Evolutionary conservation across 2,329 filamentous ascomycete genomes (phyloP).

Genomic region (Xylaria sp.): DNA sequence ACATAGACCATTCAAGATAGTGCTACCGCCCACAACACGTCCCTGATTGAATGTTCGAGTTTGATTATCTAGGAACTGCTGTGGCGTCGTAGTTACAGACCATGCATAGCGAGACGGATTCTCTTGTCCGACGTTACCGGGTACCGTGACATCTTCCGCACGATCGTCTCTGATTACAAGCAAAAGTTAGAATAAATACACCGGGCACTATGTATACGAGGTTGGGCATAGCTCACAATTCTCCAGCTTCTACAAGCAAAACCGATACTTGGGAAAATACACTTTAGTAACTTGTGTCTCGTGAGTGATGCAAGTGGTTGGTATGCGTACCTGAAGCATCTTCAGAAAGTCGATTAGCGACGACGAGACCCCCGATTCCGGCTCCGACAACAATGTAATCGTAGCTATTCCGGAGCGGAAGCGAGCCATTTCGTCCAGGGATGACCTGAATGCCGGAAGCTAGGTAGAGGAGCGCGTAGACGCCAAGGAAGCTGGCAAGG

Average conservation of each 20-base stretch:
- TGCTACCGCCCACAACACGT: conserved; percentile 54
- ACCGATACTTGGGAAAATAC: conserved; percentile 39
- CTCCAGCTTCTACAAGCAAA: conserved; percentile 44
- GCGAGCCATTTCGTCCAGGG: conserved; percentile 25
- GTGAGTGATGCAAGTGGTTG: neutral
- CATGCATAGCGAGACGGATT: conserved; percentile 45
- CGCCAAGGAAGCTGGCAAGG: conserved; percentile 1
- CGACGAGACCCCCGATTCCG: conserved; percentile 44
- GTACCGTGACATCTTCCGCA: conserved; percentile 42
- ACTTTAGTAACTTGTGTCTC: conserved; percentile 24
- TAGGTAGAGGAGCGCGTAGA: conserved; percentile 31
- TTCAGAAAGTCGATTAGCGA: conserved; percentile 45
- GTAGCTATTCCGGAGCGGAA: conserved; percentile 37
- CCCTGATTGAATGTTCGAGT: conserved; percentile 52
- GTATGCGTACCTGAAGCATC: conserved; percentile 36
- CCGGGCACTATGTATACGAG: too few relatives aligned
- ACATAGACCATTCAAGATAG: conserved; percentile 55
- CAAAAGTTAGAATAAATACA: conserved; percentile 21
- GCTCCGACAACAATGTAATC: conserved; percentile 46
- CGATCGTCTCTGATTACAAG: conserved; percentile 41
- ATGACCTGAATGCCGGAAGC: conserved; percentile 31
- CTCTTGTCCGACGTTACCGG: conserved; percentile 43
- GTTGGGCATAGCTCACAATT: conserved; percentile 40
- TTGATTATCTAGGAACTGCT: conserved; percentile 50
- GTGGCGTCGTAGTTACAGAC: conserved; percentile 47